Conservation (phyloP, 345 rosid genomes). For the Gossypium herbaceum region DNA sequence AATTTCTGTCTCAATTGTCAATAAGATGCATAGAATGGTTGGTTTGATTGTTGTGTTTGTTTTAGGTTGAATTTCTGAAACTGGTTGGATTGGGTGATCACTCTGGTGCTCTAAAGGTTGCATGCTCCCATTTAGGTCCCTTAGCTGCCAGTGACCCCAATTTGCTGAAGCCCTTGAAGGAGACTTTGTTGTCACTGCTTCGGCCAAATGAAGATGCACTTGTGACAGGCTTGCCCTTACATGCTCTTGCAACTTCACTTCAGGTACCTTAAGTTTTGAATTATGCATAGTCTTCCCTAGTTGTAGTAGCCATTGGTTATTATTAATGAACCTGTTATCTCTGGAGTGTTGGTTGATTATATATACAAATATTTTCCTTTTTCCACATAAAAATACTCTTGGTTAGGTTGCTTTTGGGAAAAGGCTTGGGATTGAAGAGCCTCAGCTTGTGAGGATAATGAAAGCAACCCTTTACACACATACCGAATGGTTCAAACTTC, state of each 20-base stretch:
- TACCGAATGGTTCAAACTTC: constrained; percentile 88
- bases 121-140: constrained; percentile 84
- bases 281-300: neutral
- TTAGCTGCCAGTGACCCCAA: constrained; percentile 63
- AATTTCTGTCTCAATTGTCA: neutral
- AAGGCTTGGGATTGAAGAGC: constrained; percentile 82
- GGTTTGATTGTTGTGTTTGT: constrained; percentile 12
- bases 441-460: constrained; percentile 81
- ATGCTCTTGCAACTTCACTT: constrained; percentile 71
- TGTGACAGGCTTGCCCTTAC: constrained; percentile 64
- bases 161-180: constrained; percentile 80
- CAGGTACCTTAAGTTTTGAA: constrained; percentile 42
- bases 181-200: constrained; percentile 72
- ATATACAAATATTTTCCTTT: neutral
- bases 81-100: constrained; percentile 72
- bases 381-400: neutral
- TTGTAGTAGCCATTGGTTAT: neutral
- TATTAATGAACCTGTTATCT: neutral
- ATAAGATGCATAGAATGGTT: neutral
- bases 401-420: constrained; percentile 71
- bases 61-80: constrained; percentile 85
- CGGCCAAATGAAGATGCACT: constrained; percentile 51
- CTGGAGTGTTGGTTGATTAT: neutral
- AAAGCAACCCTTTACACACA: constrained; percentile 86
- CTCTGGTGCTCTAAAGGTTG: constrained; percentile 73